These are phyloP conservation scores for Leucocoprinus leucothites DNA, from an alignment of 768 basidiomycete species.

Conservation along the genomic window DNA sequence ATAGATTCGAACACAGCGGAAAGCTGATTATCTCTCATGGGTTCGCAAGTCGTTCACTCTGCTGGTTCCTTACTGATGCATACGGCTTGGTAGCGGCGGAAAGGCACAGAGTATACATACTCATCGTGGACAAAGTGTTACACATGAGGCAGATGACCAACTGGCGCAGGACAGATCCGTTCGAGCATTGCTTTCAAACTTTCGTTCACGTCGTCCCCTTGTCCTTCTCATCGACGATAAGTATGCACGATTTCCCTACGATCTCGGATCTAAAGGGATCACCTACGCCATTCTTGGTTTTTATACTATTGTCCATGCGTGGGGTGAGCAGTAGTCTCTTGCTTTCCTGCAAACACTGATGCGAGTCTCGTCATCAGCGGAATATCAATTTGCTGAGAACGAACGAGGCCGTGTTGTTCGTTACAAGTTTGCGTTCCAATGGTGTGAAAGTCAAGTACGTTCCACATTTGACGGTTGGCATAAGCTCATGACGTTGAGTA, in stretches of 20 bases:
- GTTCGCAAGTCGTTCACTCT: constrained; percentile 42
- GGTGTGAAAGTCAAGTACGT: constrained; percentile 68
- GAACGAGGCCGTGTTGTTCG: constrained; percentile 55
- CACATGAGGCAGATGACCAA: constrained; percentile 60
- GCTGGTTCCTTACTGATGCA: neutral
- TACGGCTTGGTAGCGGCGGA: constrained; percentile 51
- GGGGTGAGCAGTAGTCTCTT: constrained; percentile 46
- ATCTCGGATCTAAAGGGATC: constrained; percentile 47
- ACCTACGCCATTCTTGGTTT: constrained; percentile 59
- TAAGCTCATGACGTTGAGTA: constrained; percentile 15
- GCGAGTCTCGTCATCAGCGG: constrained; percentile 39
- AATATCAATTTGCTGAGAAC: constrained; percentile 53
- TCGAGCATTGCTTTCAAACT: constrained; percentile 61
- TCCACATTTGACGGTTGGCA: neutral
- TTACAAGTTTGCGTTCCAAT: constrained; percentile 83
- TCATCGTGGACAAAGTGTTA: constrained; percentile 34
- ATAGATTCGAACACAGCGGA: constrained; percentile 61
- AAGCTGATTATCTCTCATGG: constrained; percentile 81
- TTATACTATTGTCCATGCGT: constrained; percentile 68
- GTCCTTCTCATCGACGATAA: constrained; percentile 73
- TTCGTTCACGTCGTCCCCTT: constrained; percentile 51
- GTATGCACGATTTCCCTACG: constrained; percentile 71
- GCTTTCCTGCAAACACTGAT: neutral
- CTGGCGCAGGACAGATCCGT: constrained; percentile 67
- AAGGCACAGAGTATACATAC: constrained; percentile 57